These are phyloP conservation scores for Clarireedia hainanense DNA, from an alignment of 2,329 filamentous ascomycete species.

Conservation along the genomic window DNA sequence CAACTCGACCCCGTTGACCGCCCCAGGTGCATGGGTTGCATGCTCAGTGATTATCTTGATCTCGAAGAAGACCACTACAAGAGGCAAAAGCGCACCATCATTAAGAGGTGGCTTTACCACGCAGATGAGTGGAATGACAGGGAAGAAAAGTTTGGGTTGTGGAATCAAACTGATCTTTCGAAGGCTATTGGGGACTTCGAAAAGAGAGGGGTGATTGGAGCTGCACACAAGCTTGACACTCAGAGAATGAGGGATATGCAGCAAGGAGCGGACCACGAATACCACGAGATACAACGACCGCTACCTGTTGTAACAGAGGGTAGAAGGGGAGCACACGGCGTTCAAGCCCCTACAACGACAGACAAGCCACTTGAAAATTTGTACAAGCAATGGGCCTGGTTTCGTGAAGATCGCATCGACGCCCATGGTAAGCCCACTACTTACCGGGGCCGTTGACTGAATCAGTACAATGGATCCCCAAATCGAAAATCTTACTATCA, in stretches of 20 bases:
- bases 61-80: constrained; percentile 25
- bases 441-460: neutral
- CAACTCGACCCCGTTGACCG: neutral
- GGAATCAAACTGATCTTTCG: constrained; percentile 11
- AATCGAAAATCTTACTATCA: no score
- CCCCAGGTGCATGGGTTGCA: constrained; percentile 17
- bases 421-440: neutral
- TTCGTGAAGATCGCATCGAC: neutral
- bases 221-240: neutral
- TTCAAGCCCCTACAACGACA: neutral
- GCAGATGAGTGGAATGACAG: neutral
- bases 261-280: neutral
- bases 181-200: constrained; percentile 6
- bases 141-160: neutral
- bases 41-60: constrained; percentile 9
- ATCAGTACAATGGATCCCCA: no score
- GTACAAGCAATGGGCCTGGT: neutral
- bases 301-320: neutral
- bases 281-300: neutral
- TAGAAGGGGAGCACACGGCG: neutral
- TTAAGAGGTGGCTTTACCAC: constrained; percentile 15
- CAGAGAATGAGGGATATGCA: neutral
- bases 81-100: constrained; percentile 13
- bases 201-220: neutral
- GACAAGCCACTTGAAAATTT: neutral